Conservation (phyloP, 345 rosid species). For the Conringia planisiliqua region DNA sequence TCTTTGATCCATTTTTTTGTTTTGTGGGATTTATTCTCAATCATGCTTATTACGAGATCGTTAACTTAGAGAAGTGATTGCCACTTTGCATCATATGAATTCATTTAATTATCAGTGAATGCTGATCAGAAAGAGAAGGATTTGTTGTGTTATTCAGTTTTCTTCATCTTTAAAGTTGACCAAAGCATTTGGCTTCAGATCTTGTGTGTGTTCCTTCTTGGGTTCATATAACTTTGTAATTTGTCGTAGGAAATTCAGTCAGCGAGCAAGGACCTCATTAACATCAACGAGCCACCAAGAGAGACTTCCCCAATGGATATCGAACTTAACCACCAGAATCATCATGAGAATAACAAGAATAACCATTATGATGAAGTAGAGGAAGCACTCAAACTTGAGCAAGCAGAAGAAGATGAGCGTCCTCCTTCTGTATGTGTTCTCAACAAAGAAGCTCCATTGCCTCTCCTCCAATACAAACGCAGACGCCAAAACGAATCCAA, state of each 20-base stretch:
- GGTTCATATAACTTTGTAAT: conserved; percentile 5
- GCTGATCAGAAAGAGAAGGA: not conserved
- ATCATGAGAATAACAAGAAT: conserved; percentile 12
- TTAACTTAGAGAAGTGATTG: not conserved
- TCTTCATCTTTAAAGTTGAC: not conserved
- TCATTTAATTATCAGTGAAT: not conserved
- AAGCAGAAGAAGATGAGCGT: conserved; percentile 39
- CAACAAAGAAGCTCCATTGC: conserved; percentile 58
- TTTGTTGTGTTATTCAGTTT: not conserved
- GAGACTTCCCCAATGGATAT: conserved; percentile 24
- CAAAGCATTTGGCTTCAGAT: not conserved
- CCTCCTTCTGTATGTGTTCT: conserved; percentile 46
- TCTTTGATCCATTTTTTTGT: not conserved
- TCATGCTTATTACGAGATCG: not conserved
- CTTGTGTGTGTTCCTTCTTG: not conserved
- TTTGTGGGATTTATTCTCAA: not conserved
- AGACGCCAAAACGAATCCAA: conserved; percentile 58
- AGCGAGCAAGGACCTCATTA: conserved; percentile 27
- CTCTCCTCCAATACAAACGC: conserved; percentile 71
- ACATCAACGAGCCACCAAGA: conserved; percentile 36
- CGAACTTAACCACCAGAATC: conserved; percentile 18
- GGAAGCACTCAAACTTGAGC: conserved; percentile 28
- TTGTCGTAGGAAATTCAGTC: conserved; percentile 41
- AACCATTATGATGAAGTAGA: not conserved
- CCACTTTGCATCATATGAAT: not conserved